Percentiles rank a stretch among this genome's conserved stretches.
Evolutionary conservation across 495 filamentous ascomycete species (phyloP).

Genomic region (Neurospora tetrasperma): DNA sequence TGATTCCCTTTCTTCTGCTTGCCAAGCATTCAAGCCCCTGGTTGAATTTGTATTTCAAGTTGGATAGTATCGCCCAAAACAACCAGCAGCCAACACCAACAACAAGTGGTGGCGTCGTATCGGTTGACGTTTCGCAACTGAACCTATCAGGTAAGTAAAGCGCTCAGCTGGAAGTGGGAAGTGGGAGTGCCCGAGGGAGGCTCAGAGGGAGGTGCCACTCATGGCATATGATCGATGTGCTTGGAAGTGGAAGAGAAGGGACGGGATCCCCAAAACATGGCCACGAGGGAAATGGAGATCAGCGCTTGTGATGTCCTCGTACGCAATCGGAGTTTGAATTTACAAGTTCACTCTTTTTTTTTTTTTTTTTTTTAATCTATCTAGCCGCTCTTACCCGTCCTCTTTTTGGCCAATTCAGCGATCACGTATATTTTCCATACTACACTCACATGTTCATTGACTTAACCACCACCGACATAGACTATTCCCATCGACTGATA

Average conservation of each 20-base stretch:
- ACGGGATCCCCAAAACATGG: not conserved
- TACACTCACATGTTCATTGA: not conserved
- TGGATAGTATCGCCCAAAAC: not conserved
- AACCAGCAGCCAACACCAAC: not conserved
- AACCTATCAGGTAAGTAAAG: not conserved
- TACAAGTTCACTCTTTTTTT: not conserved
- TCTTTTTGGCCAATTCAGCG: not conserved
- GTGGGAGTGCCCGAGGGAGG: not conserved
- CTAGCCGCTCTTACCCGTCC: not conserved
- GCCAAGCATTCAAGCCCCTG: not conserved
- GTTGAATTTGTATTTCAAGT: not conserved
- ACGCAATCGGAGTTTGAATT: not conserved
- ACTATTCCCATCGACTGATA: not conserved
- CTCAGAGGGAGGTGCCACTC: not conserved
- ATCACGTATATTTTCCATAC: not conserved
- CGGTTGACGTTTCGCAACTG: not conserved
- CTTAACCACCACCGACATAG: not conserved
- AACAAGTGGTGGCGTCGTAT: not conserved
- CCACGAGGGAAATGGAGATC: not conserved
- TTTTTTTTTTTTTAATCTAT: not conserved
- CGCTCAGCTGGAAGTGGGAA: not conserved
- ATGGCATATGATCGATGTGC: not conserved
- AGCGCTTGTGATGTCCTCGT: not conserved
- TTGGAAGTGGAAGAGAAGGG: not conserved
- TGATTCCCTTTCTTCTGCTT: not conserved